Percentiles rank a stretch among this genome's conserved stretches.
Evolutionary conservation across 2,329 filamentous ascomycete genomes (phyloP).

Genomic region (Hypoxylon sp.): DNA sequence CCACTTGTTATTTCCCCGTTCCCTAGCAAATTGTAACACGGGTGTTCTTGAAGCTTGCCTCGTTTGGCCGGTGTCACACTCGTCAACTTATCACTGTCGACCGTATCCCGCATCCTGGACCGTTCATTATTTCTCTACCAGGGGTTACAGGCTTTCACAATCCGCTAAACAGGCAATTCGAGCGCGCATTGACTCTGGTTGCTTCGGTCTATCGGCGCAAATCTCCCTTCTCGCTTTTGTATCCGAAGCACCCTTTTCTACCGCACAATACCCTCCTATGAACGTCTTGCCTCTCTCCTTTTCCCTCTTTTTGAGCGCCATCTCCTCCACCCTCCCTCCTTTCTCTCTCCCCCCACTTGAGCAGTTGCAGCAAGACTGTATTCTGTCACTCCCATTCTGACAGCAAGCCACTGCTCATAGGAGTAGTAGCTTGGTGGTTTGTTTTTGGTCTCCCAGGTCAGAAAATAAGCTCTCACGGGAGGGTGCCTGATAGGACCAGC

Average conservation of each 20-base stretch:
- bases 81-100: slow-evolving; percentile 21
- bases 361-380: slow-evolving; percentile 53
- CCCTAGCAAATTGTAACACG: slow-evolving; percentile 42
- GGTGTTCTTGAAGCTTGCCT: slow-evolving; percentile 38
- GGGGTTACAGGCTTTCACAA: slow-evolving; percentile 20
- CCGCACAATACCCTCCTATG: slow-evolving; percentile 37
- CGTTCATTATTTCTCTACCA: slow-evolving; percentile 25
- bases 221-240: slow-evolving; percentile 46
- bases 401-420: slow-evolving; percentile 41
- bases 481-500: slow-evolving; percentile 27
- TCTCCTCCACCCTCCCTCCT: slow-evolving; percentile 31
- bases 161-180: slow-evolving; percentile 29
- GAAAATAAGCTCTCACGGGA: slow-evolving; percentile 35
- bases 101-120: slow-evolving; percentile 11
- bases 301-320: slow-evolving; percentile 43
- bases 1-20: slow-evolving; percentile 47
- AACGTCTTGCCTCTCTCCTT: slow-evolving; percentile 41
- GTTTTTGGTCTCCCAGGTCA: slow-evolving; percentile 37
- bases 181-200: slow-evolving; percentile 36
- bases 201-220: slow-evolving; percentile 43
- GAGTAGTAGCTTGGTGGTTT: slow-evolving; percentile 40
- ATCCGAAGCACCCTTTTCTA: slow-evolving; percentile 45
- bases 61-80: slow-evolving; percentile 40
- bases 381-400: slow-evolving; percentile 45
- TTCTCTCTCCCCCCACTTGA: slow-evolving; percentile 34